phyloP scores from a whole-genome alignment of 2,329 filamentous ascomycete genomes.

The Fusarium graminum region DNA sequence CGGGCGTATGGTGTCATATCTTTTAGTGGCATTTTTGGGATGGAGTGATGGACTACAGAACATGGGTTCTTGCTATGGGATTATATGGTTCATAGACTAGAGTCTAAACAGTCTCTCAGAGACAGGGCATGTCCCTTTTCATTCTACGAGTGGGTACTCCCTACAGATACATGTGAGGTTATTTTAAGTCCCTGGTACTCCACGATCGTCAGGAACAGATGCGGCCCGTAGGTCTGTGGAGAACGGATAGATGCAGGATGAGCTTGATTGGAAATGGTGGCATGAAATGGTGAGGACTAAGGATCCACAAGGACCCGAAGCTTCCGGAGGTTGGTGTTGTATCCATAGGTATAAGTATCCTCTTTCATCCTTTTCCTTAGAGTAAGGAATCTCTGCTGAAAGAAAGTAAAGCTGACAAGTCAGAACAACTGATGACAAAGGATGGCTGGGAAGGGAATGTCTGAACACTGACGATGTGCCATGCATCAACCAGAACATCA shows the following conservation, averaged over 20 bases:
- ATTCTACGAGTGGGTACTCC: too few species aligned
- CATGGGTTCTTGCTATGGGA: constrained; percentile 23
- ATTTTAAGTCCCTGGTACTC: constrained; percentile 9
- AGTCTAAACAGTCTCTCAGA: constrained; percentile 31
- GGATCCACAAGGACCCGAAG: constrained; percentile 41
- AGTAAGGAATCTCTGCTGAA: not conserved
- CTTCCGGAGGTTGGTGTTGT: constrained; percentile 31
- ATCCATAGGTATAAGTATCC: not conserved
- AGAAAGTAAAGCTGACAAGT: too few species aligned
- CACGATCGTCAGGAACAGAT: constrained; percentile 41
- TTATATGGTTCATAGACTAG: constrained; percentile 24
- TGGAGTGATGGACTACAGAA: constrained; percentile 48
- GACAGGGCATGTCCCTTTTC: constrained; percentile 4
- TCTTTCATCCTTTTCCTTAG: not conserved
- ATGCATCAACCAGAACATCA: not conserved
- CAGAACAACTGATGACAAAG: too few species aligned
- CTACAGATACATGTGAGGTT: not conserved
- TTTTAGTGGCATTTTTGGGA: constrained; percentile 34
- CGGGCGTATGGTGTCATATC: constrained; percentile 49
- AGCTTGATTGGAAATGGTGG: constrained; percentile 33
- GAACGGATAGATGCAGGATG: constrained; percentile 32
- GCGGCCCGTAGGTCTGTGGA: constrained; percentile 34
- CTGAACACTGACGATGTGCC: not conserved
- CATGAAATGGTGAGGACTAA: constrained; percentile 32
- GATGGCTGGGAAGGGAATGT: not conserved